Percentiles rank a stretch among this genome's conserved stretches.
Conservation (phyloP, 495 filamentous ascomycete genomes). For the Penicillium alfredii region DNA sequence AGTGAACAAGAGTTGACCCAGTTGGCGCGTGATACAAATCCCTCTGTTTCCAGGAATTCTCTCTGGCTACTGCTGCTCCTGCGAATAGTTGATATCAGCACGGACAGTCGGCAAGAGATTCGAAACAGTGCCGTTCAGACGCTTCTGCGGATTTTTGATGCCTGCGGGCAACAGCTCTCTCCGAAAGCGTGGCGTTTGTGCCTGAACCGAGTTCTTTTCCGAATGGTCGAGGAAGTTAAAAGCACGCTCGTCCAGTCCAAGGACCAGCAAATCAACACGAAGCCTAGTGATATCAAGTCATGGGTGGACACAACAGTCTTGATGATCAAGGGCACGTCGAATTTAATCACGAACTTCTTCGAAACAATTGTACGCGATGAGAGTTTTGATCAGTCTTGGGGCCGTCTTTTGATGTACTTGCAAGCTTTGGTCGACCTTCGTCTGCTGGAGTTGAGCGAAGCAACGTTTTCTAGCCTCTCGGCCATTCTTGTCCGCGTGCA, state of each 20-base stretch:
- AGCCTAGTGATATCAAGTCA: constrained; percentile 35
- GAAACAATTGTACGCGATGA: constrained; percentile 51
- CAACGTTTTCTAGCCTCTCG: constrained; percentile 61
- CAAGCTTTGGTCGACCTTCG: constrained; percentile 52
- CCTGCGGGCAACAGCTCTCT: constrained; percentile 73
- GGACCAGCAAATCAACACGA: constrained; percentile 16
- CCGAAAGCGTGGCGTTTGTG: constrained; percentile 79
- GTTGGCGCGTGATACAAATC: constrained; percentile 31
- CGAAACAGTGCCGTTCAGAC: constrained; percentile 90
- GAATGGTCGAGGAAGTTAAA: constrained; percentile 54
- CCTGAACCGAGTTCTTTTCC: constrained; percentile 71
- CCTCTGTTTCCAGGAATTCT: constrained; percentile 44
- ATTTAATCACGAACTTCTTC: constrained; percentile 62
- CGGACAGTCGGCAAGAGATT: constrained; percentile 74
- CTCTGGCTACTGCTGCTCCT: constrained; percentile 83
- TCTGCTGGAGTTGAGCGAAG: constrained; percentile 63
- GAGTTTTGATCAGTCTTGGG: constrained; percentile 59
- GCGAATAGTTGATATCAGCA: constrained; percentile 68
- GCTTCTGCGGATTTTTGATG: constrained; percentile 84
- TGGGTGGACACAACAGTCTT: constrained; percentile 78
- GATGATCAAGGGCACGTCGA: constrained; percentile 63
- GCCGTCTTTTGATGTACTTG: constrained; percentile 61
- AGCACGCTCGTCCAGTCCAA: constrained; percentile 16
- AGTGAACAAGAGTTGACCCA: constrained; percentile 34
- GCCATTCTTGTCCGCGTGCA: constrained; percentile 57